phyloP scores from a whole-genome alignment of 306 rosid species.

The Arachis stenosperma region DNA sequence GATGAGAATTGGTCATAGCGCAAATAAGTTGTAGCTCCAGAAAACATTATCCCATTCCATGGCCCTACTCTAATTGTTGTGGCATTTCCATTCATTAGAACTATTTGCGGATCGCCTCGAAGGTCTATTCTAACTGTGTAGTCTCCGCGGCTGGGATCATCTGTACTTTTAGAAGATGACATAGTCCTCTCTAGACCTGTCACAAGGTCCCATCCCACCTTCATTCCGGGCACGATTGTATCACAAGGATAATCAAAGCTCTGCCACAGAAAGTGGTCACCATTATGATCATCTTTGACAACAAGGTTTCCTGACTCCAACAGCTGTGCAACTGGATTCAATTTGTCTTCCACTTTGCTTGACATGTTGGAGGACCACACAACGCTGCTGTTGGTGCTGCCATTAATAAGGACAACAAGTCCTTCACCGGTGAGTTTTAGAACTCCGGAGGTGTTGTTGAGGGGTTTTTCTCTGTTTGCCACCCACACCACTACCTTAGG shows the following conservation, averaged over 20 bases:
- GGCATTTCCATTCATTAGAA: not conserved
- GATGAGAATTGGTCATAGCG: not conserved
- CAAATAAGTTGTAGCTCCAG: slow-evolving; percentile 21
- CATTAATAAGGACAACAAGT: slow-evolving; percentile 21
- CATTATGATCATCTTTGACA: slow-evolving; percentile 27
- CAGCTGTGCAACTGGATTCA: slow-evolving; percentile 37
- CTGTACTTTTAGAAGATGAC: slow-evolving; percentile 27
- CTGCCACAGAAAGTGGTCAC: slow-evolving; percentile 42
- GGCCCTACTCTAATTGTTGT: slow-evolving; percentile 26
- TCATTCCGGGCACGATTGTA: slow-evolving; percentile 37
- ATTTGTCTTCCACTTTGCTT: not conserved
- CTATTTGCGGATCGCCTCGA: slow-evolving; percentile 40
- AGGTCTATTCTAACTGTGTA: slow-evolving; percentile 29
- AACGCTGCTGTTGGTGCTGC: not conserved
- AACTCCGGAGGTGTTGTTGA: slow-evolving; percentile 35
- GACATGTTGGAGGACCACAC: slow-evolving; percentile 42
- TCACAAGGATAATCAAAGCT: slow-evolving; percentile 48
- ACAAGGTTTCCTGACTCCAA: slow-evolving; percentile 50
- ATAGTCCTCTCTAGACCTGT: not conserved
- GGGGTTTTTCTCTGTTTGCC: slow-evolving; percentile 37
- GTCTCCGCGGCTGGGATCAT: slow-evolving; percentile 27
- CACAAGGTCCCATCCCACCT: not conserved
- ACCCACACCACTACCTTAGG: slow-evolving; percentile 43
- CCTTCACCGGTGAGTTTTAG: slow-evolving; percentile 35
- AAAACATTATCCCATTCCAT: slow-evolving; percentile 42